A percentile compares a stretch with the other conserved stretches of the same genome.
These are phyloP conservation scores for Sporothrix humicola DNA, from an alignment of 2,329 filamentous ascomycete genomes.

Conservation along the genomic window DNA sequence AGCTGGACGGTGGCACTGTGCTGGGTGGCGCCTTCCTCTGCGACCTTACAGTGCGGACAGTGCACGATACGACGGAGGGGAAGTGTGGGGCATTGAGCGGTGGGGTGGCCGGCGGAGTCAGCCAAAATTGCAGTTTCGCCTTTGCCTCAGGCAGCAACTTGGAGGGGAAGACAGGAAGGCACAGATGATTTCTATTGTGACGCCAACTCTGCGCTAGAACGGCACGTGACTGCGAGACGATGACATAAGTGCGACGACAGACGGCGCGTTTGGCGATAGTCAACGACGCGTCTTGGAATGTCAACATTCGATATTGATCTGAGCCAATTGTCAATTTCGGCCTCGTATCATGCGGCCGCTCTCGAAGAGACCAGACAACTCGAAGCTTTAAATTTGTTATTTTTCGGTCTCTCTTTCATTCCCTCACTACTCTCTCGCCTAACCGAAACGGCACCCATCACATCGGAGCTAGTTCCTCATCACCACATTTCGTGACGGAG, in stretches of 20 bases:
- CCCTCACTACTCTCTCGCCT: too few relatives aligned
- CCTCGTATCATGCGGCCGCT: neutral
- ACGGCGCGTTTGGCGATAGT: neutral
- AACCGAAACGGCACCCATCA: too few relatives aligned
- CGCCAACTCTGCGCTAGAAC: neutral
- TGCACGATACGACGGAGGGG: neutral
- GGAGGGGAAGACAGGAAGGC: neutral
- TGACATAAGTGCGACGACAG: constrained; percentile 4
- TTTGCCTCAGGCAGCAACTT: constrained; percentile 29
- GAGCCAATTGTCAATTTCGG: neutral
- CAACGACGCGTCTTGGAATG: neutral
- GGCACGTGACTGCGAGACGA: constrained; percentile 1
- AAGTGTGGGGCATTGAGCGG: constrained; percentile 32
- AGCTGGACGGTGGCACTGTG: constrained; percentile 17
- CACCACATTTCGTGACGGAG: neutral
- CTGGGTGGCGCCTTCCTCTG: neutral
- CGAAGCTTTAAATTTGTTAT: neutral
- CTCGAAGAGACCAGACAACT: too few relatives aligned
- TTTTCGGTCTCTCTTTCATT: neutral
- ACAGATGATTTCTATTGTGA: neutral
- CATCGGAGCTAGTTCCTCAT: too few relatives aligned
- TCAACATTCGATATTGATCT: constrained; percentile 1
- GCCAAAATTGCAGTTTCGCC: neutral
- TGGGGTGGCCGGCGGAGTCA: constrained; percentile 32
- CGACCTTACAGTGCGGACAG: constrained; percentile 1